Base-by-base conservation (phyloP, 257 asterid genomes). In the Leonotis leonurus region DNA sequence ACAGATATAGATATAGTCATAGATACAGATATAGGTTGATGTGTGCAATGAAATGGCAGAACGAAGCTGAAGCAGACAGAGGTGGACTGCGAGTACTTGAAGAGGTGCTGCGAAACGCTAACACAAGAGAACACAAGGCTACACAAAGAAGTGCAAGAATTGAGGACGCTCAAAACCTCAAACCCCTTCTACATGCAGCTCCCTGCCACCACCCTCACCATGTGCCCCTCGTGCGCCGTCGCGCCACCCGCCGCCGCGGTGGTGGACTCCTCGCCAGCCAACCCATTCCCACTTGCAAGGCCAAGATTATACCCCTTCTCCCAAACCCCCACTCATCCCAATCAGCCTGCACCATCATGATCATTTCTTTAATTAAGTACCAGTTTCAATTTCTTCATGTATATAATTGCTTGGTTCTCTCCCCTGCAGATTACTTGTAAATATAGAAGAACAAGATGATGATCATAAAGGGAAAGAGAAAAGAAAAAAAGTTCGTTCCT, bases 21-120 rank as follows among this genome's bases (percentile, higher is more conserved):
- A n/a, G n/a, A n/a, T n/a, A n/a, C n/a, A n/a, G n/a, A n/a, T n/a
- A n/a, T n/a, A n/a, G n/a, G n/a, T n/a, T n/a, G n/a, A n/a, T n/a
- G n/a, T n/a, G n/a, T n/a, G n/a, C n/a, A n/a, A n/a, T 33, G 10
- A 35, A 35, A 56, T 12, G 57, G 62, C 69, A 90, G 97, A 77
- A 90, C 96, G 0, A 90, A 90, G 30, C 48, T 90, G 82, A 90
- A 87, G 79, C 96, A 90, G 26, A 90, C 96, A 20, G 97, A 90
- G 68, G 95, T 87, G 18, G 96, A 90, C 41, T 87, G 88, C 49
- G 97, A 90, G 74, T 83, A 90, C 68, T 62, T 87, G 16, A 90
- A 90, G 73, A 70, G 90, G 36, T 87, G 96, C 39, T 87, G 95
- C 51, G 93, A 87, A 24, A 87, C 89, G 1, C 56, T 90, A 21